Base-by-base conservation (phyloP, 148 eudicot species). In the Amaranthus hypochondriacus region DNA sequence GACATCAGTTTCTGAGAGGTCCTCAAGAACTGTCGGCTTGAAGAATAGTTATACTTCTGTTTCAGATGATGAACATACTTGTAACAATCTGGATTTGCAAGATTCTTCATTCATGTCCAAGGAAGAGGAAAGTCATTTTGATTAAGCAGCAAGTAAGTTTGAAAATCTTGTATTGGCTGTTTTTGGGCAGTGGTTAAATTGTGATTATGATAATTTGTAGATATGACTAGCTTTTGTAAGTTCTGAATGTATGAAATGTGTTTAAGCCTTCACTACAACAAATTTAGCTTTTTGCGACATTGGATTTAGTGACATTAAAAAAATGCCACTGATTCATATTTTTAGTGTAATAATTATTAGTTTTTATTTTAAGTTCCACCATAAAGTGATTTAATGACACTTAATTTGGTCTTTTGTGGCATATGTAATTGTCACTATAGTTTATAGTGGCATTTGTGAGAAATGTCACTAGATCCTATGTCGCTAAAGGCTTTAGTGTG, bases 1-100 rank as follows among this genome's bases (percentile, higher is more conserved):
- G 79, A 81, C 74, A 58, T 82, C 88, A 8, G 69, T 83, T 53
- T 66, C 90, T 0, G 91, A 82, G 56, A 83, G 83, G 52, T 70
- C 84, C 2, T 11, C 68, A 18, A 57, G 63, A 51, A 64, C 72
- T 15, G 61, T 74, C 7, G 18, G 75, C 39, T 39, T 75, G 7
- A 58, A 21, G 9, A 70, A 48, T 58, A 53, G 52, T 28, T 28
- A 28, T 10, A 54, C 52, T 9, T 2, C 28, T 21, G 9, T 54
- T 44, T 14, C 79, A 18, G 76, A 58, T 71, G 72, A 14, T 12
- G 79, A 73, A 48, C 76, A 76, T 55, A 49, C 76, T 6, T 76
- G 62, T 0, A 9, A 63, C 28, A 72, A 73, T 8, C 5, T 44
- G 53, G 79, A 80, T 76, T 13, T 80, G 43, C 76, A 76, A 70